These are phyloP conservation scores for Russula foetens DNA, from an alignment of 768 basidiomycete species.

Conservation along the genomic window DNA sequence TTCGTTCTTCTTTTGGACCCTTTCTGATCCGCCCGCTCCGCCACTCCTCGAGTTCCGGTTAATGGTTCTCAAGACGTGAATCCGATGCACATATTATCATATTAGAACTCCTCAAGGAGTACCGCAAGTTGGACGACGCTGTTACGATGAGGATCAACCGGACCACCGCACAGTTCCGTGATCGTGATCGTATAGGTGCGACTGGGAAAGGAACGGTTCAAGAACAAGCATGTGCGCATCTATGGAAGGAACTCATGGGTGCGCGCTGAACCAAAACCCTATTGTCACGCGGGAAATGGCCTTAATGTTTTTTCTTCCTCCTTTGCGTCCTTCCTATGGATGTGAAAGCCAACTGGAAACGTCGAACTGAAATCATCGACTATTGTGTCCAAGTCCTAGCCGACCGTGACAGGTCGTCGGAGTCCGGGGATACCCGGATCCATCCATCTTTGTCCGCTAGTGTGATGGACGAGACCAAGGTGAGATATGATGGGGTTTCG, in stretches of 20 bases:
- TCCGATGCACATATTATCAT: conserved; percentile 3
- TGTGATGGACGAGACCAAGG: conserved; percentile 68
- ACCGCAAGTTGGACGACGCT: conserved; percentile 70
- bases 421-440: conserved; percentile 34
- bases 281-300: conserved; percentile 23
- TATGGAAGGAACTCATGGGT: conserved; percentile 80
- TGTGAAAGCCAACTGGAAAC: conserved; percentile 47
- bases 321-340: not conserved
- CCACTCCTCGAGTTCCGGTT: not conserved
- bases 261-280: conserved; percentile 19
- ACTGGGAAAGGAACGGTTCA: conserved; percentile 46
- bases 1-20: conserved; percentile 22
- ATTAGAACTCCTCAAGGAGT: conserved; percentile 76
- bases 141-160: conserved; percentile 78
- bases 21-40: not conserved
- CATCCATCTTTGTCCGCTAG: conserved; percentile 34
- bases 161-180: conserved; percentile 66
- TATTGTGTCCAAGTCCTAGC: conserved; percentile 72
- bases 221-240: conserved; percentile 63
- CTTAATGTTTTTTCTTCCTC: conserved; percentile 28
- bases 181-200: conserved; percentile 49
- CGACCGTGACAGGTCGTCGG: conserved; percentile 47
- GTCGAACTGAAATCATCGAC: conserved; percentile 61
- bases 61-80: conserved; percentile 5
- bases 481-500: conserved; percentile 25